A percentile compares a stretch with the other conserved stretches of the same genome.
Evolutionary conservation across 805 yeast genomes (phyloP).

Genomic region (Torulaspora quercuum): DNA sequence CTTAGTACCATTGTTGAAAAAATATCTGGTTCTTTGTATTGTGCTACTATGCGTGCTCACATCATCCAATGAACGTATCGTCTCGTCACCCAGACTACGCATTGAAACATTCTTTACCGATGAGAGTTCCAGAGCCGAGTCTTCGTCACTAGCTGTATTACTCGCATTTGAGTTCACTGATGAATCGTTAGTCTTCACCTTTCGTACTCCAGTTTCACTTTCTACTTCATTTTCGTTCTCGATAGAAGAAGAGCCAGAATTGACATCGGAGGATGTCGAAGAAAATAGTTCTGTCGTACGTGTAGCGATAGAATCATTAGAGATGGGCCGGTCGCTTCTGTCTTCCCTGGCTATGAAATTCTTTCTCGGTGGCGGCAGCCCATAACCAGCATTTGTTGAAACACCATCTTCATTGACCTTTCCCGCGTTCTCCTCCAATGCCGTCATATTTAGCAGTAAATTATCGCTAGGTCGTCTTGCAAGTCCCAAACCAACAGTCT

Average conservation of each 20-base stretch:
- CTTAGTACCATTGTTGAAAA: conserved; percentile 13
- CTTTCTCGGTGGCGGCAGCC: conserved; percentile 29
- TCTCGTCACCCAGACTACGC: conserved; percentile 5
- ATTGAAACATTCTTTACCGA: conserved; percentile 4
- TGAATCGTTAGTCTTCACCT: conserved; percentile 5
- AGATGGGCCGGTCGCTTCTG: conserved; percentile 30
- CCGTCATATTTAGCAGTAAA: conserved; percentile 23
- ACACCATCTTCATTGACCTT: conserved; percentile 5
- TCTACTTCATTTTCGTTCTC: conserved; percentile 25
- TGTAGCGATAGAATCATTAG: conserved; percentile 34
- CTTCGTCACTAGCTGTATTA: conserved; percentile 3
- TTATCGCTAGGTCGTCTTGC: conserved; percentile 37
- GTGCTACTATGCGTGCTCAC: not conserved
- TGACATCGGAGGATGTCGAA: conserved; percentile 28
- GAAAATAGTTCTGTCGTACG: conserved; percentile 31
- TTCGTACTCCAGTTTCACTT: too few relatives aligned
- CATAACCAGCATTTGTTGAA: conserved; percentile 2
- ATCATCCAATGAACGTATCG: conserved; percentile 3
- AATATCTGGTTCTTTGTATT: conserved; percentile 13
- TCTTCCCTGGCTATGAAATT: conserved; percentile 13
- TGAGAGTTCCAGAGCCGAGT: conserved; percentile 5
- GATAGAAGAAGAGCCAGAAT: conserved; percentile 30
- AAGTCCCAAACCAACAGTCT: conserved; percentile 29
- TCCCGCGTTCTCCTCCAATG: conserved; percentile 10
- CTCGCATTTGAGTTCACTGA: conserved; percentile 1